Percentiles rank a stretch among this genome's conserved stretches.
Evolutionary conservation across 495 filamentous ascomycete genomes (phyloP).

Genomic region (Podospora anserina): DNA sequence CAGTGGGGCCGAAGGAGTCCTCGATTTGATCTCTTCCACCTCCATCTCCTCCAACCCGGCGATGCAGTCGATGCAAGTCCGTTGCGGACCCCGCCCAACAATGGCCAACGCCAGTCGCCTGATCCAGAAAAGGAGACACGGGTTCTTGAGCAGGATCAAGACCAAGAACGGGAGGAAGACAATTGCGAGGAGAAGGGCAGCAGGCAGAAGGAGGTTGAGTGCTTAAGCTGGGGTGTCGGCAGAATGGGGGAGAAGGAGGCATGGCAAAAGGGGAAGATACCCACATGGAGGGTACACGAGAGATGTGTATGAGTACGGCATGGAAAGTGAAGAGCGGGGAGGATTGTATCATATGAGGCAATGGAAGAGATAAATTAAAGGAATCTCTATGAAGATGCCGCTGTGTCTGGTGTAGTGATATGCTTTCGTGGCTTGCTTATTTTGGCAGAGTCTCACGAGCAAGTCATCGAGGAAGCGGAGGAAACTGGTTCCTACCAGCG

Average conservation of each 20-base stretch:
- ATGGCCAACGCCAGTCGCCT: background rate
- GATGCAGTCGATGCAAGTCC: background rate
- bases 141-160: background rate
- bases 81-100: background rate
- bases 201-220: background rate
- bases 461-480: no score
- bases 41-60: background rate
- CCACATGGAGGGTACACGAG: background rate
- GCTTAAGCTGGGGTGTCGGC: background rate
- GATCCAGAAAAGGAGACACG: background rate
- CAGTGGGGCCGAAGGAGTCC: background rate
- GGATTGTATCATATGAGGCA: background rate
- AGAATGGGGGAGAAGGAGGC: background rate
- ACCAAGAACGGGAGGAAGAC: background rate
- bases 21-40: background rate
- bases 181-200: background rate
- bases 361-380: background rate
- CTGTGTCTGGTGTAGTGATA: background rate
- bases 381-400: background rate
- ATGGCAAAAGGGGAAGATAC: background rate
- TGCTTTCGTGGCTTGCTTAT: background rate
- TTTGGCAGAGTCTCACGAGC: no score
- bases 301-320: background rate
- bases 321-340: background rate
- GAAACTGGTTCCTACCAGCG: no score